Evolutionary conservation across 352 stramenopile species (phyloP).

Genomic region (Pythium dissimile): DNA sequence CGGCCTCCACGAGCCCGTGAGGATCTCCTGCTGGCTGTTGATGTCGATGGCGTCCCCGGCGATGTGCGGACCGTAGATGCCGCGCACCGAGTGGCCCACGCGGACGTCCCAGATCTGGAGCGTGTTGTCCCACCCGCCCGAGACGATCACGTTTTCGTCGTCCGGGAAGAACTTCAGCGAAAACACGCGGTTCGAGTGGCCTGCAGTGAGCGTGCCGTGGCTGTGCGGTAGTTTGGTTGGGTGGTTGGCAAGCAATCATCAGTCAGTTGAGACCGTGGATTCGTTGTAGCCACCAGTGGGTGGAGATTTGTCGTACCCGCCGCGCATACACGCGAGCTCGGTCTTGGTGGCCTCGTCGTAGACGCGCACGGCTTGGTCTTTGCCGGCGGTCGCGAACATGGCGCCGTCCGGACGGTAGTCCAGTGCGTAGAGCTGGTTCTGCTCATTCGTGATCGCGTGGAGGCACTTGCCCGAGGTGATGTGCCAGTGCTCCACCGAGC

Average conservation of each 20-base stretch:
- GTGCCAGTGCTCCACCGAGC: conserved; percentile 91
- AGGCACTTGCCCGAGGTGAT: conserved; percentile 91
- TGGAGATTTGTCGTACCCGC: conserved; percentile 31
- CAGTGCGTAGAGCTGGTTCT: conserved; percentile 89
- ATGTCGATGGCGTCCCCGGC: conserved; percentile 76
- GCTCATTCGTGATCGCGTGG: conserved; percentile 82
- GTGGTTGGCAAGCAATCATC: too few species aligned
- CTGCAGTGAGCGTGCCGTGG: conserved; percentile 57
- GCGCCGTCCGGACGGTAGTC: conserved; percentile 84
- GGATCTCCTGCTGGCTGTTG: conserved; percentile 67
- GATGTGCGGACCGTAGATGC: conserved; percentile 91
- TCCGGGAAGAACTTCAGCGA: conserved; percentile 85
- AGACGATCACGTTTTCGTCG: conserved; percentile 81
- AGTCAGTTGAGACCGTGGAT: too few species aligned
- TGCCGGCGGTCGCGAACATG: conserved; percentile 87
- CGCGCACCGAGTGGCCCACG: conserved; percentile 79
- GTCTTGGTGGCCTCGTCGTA: conserved; percentile 90
- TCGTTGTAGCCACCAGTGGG: too few species aligned
- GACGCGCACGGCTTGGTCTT: conserved; percentile 85
- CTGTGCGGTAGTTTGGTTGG: too few species aligned
- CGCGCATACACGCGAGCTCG: conserved; percentile 64
- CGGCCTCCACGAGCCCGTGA: conserved; percentile 89
- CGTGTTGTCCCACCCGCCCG: conserved; percentile 92
- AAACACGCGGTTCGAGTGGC: conserved; percentile 92
- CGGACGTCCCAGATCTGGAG: conserved; percentile 92